Conservation (phyloP, 306 rosid species). For the Lathyrus aphaca region DNA sequence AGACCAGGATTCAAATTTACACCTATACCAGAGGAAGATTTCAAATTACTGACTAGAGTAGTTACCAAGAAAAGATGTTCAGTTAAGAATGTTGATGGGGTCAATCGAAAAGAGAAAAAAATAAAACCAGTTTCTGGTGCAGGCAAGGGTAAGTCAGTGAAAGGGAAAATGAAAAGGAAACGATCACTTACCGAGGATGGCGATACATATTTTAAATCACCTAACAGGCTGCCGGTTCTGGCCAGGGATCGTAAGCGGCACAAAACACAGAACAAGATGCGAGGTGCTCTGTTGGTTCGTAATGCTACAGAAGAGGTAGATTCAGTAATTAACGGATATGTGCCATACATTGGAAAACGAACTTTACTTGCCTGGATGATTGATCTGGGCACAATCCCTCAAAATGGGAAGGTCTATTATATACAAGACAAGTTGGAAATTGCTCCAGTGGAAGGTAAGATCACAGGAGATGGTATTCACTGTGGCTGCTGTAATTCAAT, state of each 20-base stretch:
- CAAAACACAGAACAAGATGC: slow-evolving; percentile 59
- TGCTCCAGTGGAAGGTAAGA: slow-evolving; percentile 58
- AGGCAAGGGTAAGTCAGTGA: slow-evolving; percentile 45
- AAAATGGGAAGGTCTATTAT: slow-evolving; percentile 68
- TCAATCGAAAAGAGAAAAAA: slow-evolving; percentile 46
- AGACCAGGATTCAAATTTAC: slow-evolving; percentile 68
- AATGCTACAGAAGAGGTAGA: slow-evolving; percentile 60
- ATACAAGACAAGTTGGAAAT: slow-evolving; percentile 46
- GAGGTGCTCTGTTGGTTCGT: slow-evolving; percentile 68
- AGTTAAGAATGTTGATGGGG: slow-evolving; percentile 21
- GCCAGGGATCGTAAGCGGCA: slow-evolving; percentile 51
- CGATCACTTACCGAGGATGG: slow-evolving; percentile 38
- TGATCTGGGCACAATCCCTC: slow-evolving; percentile 71
- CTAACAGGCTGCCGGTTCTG: slow-evolving; percentile 41
- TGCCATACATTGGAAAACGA: slow-evolving; percentile 78
- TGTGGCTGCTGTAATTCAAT: slow-evolving; percentile 78
- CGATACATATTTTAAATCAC: slow-evolving; percentile 26
- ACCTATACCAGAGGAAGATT: slow-evolving; percentile 73
- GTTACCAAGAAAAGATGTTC: slow-evolving; percentile 42
- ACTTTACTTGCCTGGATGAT: slow-evolving; percentile 90
- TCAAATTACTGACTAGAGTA: slow-evolving; percentile 56
- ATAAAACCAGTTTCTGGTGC: slow-evolving; percentile 44
- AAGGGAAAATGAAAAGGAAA: slow-evolving; percentile 55
- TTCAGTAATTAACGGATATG: slow-evolving; percentile 74
- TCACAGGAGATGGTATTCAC: slow-evolving; percentile 79